phyloP scores from a whole-genome alignment of 208 protist species.

The Trypanosoma brucei region DNA sequence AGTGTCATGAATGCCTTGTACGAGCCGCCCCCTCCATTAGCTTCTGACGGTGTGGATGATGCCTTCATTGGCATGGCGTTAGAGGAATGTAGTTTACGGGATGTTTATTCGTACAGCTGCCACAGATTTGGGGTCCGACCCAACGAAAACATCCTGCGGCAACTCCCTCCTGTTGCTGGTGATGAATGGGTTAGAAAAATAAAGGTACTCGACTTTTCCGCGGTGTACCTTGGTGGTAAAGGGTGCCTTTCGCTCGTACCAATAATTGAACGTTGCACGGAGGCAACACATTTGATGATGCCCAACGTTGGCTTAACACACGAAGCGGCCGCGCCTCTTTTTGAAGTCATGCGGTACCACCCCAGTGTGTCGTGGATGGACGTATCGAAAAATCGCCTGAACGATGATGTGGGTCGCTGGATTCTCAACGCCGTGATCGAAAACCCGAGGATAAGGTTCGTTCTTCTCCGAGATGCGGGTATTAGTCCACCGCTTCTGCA shows the following conservation, averaged over 20 bases:
- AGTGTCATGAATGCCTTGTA: not conserved
- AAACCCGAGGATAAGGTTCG: constrained; percentile 19
- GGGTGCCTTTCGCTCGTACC: constrained; percentile 33
- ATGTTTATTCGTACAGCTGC: constrained; percentile 13
- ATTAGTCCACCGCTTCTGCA: constrained; percentile 21
- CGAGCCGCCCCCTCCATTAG: not conserved
- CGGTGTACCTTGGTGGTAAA: constrained; percentile 27
- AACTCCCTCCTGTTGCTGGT: constrained; percentile 14
- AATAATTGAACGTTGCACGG: constrained; percentile 31
- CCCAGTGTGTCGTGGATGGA: constrained; percentile 29
- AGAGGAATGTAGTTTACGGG: constrained; percentile 7
- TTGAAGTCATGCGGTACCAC: constrained; percentile 18
- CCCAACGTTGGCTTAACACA: constrained; percentile 22
- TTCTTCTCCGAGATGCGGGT: constrained; percentile 21
- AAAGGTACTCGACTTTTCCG: constrained; percentile 13
- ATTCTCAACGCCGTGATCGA: constrained; percentile 25
- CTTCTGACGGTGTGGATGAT: not conserved
- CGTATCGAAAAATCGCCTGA: constrained; percentile 31
- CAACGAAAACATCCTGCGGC: constrained; percentile 10
- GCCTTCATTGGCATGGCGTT: not conserved
- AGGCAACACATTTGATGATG: constrained; percentile 26
- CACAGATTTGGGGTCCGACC: constrained; percentile 10
- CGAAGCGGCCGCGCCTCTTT: constrained; percentile 23
- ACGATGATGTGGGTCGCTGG: constrained; percentile 26
- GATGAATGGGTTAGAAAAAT: constrained; percentile 6